phyloP scores from a whole-genome alignment of 768 basidiomycete genomes.

The Tephrocybe sp. region DNA sequence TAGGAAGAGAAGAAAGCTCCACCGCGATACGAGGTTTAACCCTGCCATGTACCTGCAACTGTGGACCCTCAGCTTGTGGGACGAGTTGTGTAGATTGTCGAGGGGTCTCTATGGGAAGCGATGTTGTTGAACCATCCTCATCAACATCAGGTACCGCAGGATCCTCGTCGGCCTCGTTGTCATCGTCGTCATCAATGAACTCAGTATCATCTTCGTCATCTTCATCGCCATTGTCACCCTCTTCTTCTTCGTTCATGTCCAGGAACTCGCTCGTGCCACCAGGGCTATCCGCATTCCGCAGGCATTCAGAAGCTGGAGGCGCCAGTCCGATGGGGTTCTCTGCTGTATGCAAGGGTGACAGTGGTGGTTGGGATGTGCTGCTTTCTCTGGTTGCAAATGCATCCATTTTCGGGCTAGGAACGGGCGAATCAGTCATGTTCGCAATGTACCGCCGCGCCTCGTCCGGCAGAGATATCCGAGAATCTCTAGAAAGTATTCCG shows the following conservation, averaged over 20 bases:
- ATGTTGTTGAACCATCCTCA: constrained; percentile 21
- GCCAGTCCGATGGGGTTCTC: constrained; percentile 1
- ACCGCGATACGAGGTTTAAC: constrained; percentile 38
- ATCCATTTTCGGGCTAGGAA: constrained; percentile 49
- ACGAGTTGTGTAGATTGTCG: constrained; percentile 12
- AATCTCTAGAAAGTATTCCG: constrained; percentile 55
- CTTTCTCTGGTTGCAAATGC: constrained; percentile 30
- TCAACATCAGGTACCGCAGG: constrained; percentile 30
- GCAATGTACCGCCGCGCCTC: constrained; percentile 75
- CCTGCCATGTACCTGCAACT: constrained; percentile 11
- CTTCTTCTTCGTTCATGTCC: constrained; percentile 57
- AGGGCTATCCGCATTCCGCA: constrained; percentile 12
- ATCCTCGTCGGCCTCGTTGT: constrained; percentile 26
- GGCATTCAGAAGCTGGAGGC: constrained; percentile 1
- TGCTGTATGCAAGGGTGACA: constrained; percentile 8
- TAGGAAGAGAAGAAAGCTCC: constrained; percentile 56
- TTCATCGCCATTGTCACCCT: constrained; percentile 43
- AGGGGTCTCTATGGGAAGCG: constrained; percentile 10
- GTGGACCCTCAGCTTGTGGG: constrained; percentile 1
- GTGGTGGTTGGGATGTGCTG: constrained; percentile 3
- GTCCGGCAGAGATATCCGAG: constrained; percentile 70
- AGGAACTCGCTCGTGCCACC: constrained; percentile 53
- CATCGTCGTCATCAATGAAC: constrained; percentile 19
- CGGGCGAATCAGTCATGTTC: constrained; percentile 65
- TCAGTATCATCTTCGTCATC: constrained; percentile 38